phyloP scores from a whole-genome alignment of 805 yeast species.

The Suhomyces kilbournensis region DNA sequence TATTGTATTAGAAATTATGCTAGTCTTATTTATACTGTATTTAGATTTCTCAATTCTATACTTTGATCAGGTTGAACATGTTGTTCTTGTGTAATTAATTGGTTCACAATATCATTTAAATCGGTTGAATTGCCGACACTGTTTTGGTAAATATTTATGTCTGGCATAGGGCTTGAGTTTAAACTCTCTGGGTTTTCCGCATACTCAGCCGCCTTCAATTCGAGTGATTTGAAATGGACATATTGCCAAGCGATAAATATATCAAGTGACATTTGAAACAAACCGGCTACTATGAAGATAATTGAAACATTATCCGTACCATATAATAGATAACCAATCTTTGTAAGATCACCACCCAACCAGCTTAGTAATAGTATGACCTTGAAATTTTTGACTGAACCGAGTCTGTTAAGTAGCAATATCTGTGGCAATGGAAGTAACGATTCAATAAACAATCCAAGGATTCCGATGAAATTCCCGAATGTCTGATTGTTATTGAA shows the following conservation, averaged over 20 bases:
- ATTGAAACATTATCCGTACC: constrained; percentile 70
- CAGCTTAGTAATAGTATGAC: constrained; percentile 73
- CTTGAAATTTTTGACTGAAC: constrained; percentile 76
- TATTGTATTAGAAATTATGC: neutral
- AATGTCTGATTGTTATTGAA: constrained; percentile 36
- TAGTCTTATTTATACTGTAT: neutral
- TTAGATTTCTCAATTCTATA: constrained; percentile 1
- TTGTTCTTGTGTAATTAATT: neutral
- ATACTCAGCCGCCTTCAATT: constrained; percentile 3
- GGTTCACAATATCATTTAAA: constrained; percentile 2
- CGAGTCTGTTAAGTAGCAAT: constrained; percentile 60
- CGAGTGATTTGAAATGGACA: constrained; percentile 50
- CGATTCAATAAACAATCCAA: constrained; percentile 70
- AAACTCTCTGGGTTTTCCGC: neutral
- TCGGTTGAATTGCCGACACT: neutral
- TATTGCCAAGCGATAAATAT: constrained; percentile 71
- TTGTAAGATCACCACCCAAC: constrained; percentile 85
- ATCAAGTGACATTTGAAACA: constrained; percentile 76
- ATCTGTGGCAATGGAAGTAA: constrained; percentile 76
- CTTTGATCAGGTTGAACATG: constrained; percentile 4
- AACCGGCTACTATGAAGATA: constrained; percentile 65
- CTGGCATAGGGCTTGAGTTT: neutral
- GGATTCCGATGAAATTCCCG: constrained; percentile 53
- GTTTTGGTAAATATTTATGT: neutral
- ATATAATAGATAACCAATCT: constrained; percentile 68